Base-by-base conservation (phyloP, 768 basidiomycete species). In the Grammothele lineata region DNA sequence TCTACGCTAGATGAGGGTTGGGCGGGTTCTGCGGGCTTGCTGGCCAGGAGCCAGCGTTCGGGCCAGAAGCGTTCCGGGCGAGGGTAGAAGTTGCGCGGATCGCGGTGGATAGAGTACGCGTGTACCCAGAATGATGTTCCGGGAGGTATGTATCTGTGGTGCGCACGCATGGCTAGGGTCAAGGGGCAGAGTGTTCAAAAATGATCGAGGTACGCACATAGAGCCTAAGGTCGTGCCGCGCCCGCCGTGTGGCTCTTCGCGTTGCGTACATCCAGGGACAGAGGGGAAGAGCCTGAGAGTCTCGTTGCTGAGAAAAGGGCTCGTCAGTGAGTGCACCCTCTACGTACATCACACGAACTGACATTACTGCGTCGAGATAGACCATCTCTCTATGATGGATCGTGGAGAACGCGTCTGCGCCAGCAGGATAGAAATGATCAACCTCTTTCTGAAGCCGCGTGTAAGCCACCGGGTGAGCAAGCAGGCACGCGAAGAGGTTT, bases 71-170 rank as follows among this genome's bases (percentile, higher is more conserved):
- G 49, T 14, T 73, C 64, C 1, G 72, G 70, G 14, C 53, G 63
- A 25, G 61, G 73, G 21, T 59, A 67, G 54, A 77, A 77, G 55
- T 76, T 71, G 22, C 62, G 66, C 3, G 71, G 60, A 47, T 76
- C 70, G n/a, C 69, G 71, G 26, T 77, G 75, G 5, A 76, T 45
- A 21, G 62, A 60, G 47, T 70, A 75, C 17, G 68, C 61, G 4
- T 72, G 69, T 22, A 72, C 58, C 24, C 39, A 45, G 21, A 50
- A 33, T 5, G 45, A 26, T 8, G 70, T 74, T 10, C 71, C 70
- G 48, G 70, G 65, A 2, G 72, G 68, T 30, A 72, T n/a, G 18
- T 36, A 36, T 8, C 35, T 19, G 17, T 17, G n/a, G n/a, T n/a
- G n/a, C n/a, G n/a, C n/a, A n/a, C n/a, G n/a, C n/a, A n/a, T n/a